These are phyloP conservation scores for Plasmodium gonderi DNA, from an alignment of 169 alveolate species.

Conservation along the genomic window DNA sequence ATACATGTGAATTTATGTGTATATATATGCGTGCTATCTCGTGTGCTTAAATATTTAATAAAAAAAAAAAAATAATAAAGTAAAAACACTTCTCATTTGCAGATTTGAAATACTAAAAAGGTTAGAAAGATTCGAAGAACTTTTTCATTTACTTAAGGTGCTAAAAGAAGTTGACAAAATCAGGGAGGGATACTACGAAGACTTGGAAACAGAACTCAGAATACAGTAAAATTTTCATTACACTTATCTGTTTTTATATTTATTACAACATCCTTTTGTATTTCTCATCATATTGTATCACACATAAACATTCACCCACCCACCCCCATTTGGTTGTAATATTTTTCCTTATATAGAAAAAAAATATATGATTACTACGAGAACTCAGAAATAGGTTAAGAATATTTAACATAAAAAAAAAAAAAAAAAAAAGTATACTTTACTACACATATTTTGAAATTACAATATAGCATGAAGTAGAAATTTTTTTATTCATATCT, in stretches of 20 bases:
- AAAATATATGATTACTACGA: conserved; percentile 44
- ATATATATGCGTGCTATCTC: background rate
- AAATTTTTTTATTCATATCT: background rate
- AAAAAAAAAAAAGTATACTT: background rate
- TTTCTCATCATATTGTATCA: background rate
- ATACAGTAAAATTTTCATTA: conserved; percentile 26
- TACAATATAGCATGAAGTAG: background rate
- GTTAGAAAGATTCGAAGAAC: conserved; percentile 39
- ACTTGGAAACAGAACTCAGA: conserved; percentile 34
- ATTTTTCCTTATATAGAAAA: conserved; percentile 6
- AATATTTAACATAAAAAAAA: background rate
- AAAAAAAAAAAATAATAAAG: background rate
- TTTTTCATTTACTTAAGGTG: conserved; percentile 21
- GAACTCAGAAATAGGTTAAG: conserved; percentile 36
- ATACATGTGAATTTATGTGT: too few species aligned
- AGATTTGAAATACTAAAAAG: conserved; percentile 63
- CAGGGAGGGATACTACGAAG: conserved; percentile 37
- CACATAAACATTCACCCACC: background rate
- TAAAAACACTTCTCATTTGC: background rate
- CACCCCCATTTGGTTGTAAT: background rate
- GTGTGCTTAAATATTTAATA: background rate
- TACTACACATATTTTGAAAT: background rate
- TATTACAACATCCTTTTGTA: background rate
- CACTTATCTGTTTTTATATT: background rate
- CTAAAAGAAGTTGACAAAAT: conserved; percentile 37